A percentile compares a stretch with the other conserved stretches of the same genome.
Evolutionary conservation across 805 yeast genomes (phyloP).

Genomic region (Myxozyma geophila): DNA sequence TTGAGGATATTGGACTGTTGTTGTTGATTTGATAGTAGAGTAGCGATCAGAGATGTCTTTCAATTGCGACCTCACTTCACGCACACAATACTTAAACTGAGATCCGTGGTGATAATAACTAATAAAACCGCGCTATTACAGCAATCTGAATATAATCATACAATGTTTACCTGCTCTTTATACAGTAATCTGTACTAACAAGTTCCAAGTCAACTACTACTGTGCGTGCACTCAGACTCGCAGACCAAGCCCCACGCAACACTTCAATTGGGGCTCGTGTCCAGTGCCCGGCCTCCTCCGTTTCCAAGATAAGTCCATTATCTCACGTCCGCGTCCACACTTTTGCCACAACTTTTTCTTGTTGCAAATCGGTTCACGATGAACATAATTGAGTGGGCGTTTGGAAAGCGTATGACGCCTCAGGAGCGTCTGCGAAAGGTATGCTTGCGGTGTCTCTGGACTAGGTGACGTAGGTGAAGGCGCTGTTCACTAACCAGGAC

Average conservation of each 20-base stretch:
- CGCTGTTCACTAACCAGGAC: background rate
- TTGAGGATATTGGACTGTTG: background rate
- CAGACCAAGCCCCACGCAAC: background rate
- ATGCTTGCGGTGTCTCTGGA: constrained; percentile 11
- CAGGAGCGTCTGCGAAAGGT: constrained; percentile 87
- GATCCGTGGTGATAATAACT: no score
- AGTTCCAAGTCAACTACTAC: background rate
- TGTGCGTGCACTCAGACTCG: background rate
- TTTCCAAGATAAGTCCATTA: constrained; percentile 4
- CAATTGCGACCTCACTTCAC: no score
- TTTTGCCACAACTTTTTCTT: background rate
- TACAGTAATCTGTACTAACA: background rate
- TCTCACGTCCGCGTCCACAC: background rate
- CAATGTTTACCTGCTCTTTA: no score
- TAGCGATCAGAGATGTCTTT: no score
- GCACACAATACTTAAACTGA: no score
- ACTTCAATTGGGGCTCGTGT: constrained; percentile 5
- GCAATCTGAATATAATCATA: no score
- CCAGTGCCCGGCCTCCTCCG: constrained; percentile 10
- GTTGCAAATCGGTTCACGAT: constrained; percentile 41
- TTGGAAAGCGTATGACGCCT: constrained; percentile 91
- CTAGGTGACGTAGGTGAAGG: background rate
- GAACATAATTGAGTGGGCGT: constrained; percentile 89
- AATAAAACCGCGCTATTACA: no score
- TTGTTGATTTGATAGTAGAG: background rate